Evolutionary conservation across 345 rosid genomes (phyloP).

Genomic region (Citrus unshiu): DNA sequence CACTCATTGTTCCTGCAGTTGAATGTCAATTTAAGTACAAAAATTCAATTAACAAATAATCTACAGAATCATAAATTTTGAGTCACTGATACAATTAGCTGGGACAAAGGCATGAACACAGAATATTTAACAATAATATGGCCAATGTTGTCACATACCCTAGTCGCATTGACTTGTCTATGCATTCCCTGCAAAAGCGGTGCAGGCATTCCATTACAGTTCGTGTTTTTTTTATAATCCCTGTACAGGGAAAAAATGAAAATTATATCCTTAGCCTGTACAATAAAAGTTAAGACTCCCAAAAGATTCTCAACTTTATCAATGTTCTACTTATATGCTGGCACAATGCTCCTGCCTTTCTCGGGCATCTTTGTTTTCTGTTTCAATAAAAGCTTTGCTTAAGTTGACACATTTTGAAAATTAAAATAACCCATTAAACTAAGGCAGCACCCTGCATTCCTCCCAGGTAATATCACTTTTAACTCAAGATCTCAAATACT

Average conservation of each 20-base stretch:
- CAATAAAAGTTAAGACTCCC: neutral
- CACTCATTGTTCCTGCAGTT: constrained; percentile 89
- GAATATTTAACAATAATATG: neutral
- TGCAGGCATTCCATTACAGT: constrained; percentile 97
- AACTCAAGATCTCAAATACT: neutral
- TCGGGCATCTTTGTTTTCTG: neutral
- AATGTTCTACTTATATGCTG: neutral
- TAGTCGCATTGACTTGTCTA: constrained; percentile 93
- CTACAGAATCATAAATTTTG: constrained; percentile 1
- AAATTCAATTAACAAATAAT: neutral
- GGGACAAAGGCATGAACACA: neutral
- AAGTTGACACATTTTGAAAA: neutral
- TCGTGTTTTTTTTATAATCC: constrained; percentile 91
- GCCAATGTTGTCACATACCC: constrained; percentile 52
- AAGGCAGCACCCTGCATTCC: neutral
- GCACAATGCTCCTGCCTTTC: neutral
- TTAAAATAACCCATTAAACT: neutral
- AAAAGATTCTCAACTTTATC: neutral
- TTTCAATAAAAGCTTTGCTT: neutral
- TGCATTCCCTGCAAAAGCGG: constrained; percentile 93
- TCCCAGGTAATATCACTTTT: neutral
- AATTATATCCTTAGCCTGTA: neutral
- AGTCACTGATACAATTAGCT: constrained; percentile 12
- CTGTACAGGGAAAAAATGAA: constrained; percentile 33
- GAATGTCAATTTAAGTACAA: constrained; percentile 12